Base-by-base conservation (phyloP, 371 early-diverging fungal species). In the Mucor saturninus region DNA sequence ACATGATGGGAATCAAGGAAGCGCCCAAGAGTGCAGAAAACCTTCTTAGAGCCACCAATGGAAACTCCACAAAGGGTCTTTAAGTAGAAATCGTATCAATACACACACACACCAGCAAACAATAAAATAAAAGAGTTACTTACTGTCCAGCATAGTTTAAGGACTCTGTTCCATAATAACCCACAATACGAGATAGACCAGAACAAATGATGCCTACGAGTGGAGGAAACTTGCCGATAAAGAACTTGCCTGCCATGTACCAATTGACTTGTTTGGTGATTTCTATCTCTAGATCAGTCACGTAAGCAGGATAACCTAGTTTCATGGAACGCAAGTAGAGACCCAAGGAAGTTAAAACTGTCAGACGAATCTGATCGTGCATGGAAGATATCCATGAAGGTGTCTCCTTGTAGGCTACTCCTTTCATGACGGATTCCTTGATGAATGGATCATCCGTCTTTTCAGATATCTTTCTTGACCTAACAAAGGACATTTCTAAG, bases 151-250 rank as follows among this genome's bases (percentile, higher is more conserved):
- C 91, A 62, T 89, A 87, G 54, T 88, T 86, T 59, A 98, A 91
- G 43, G 87, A 81, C 68, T 93, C 94, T 38, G 79, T 81, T 10
- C 96, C 95, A 71, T 92, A 83, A 70, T 94, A 95, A 1, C 97
- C 96, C 37, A 81, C 80, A 8, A 91, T 38, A 61, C 75, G 72
- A 2, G 94, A 94, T 1, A 84, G 67, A 14, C 80, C 69, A 3
- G 98, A 90, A 43, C 95, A 88, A 49, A 99, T 66, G 76, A 99
- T 67, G 65, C 97, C 95, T 30, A 95, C 96, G 30, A 99, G 32
- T 11, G 81, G 81, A 39, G 78, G 81, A n/a, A 55, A 67, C 38
- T 63, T 54, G 8, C 75, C 76, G 45, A 80, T 72, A 61, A 76
- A 80, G 43, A 75, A 80, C 29, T 80, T 69, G n/a, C 73, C 62